phyloP scores from a whole-genome alignment of 1,284 basidiomycete species.

The Moesziomyces sp. region DNA sequence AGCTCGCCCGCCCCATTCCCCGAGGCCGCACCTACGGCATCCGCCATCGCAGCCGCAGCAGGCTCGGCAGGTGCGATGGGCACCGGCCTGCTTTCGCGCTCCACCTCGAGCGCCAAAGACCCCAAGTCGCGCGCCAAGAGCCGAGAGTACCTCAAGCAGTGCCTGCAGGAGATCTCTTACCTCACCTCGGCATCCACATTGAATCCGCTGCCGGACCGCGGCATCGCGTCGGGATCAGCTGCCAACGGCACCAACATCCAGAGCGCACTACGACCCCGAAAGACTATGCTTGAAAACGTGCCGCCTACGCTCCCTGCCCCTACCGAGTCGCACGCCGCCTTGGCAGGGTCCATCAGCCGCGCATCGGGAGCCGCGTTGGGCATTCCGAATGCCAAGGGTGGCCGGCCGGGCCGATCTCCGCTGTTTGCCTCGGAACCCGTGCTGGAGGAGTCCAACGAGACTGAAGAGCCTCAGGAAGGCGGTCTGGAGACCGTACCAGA shows the following conservation, averaged over 20 bases:
- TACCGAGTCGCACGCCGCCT: slow-evolving; percentile 28
- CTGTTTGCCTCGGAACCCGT: slow-evolving; percentile 47
- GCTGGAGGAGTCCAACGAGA: slow-evolving; percentile 34
- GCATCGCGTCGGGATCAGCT: slow-evolving; percentile 32
- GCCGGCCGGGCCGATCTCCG: slow-evolving; percentile 37
- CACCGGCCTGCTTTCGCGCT: slow-evolving; percentile 31
- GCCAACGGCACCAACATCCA: slow-evolving; percentile 24
- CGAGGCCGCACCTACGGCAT: slow-evolving; percentile 19
- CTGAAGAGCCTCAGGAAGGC: slow-evolving; percentile 8
- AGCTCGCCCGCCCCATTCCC: slow-evolving; percentile 50
- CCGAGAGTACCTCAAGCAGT: slow-evolving; percentile 97
- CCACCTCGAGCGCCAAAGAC: slow-evolving; percentile 74
- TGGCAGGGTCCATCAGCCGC: slow-evolving; percentile 36
- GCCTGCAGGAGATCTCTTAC: slow-evolving; percentile 97
- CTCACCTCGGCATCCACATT: slow-evolving; percentile 94
- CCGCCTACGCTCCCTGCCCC: slow-evolving; percentile 28
- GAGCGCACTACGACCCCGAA: slow-evolving; percentile 41
- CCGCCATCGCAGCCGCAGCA: slow-evolving; percentile 22
- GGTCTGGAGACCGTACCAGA: slow-evolving; percentile 4
- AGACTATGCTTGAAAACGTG: slow-evolving; percentile 53
- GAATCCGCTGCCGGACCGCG: slow-evolving; percentile 78
- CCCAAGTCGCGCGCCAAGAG: slow-evolving; percentile 92
- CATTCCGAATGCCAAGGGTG: slow-evolving; percentile 31
- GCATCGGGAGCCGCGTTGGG: slow-evolving; percentile 31
- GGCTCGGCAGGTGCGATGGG: slow-evolving; percentile 21